A percentile compares a stretch with the other conserved stretches of the same genome.
Conservation (phyloP, 2,329 filamentous ascomycete species). For the Hansfordia pulvinata region DNA sequence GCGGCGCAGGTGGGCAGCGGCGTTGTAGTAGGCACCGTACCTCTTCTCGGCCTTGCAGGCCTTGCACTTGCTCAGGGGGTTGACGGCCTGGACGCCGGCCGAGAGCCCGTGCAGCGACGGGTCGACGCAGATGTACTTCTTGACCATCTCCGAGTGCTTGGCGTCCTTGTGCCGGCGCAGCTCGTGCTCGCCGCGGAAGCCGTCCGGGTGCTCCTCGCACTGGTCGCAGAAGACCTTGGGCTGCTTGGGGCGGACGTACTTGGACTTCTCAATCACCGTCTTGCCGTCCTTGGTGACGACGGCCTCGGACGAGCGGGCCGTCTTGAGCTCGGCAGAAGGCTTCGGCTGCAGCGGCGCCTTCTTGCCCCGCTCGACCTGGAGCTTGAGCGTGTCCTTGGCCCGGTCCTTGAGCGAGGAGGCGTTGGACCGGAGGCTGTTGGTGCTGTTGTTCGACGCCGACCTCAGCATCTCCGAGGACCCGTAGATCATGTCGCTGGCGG, state of each 20-base stretch:
- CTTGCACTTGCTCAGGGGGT: constrained; percentile 69
- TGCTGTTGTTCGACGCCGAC: constrained; percentile 29
- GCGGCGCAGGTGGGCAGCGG: constrained; percentile 76
- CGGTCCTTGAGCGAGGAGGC: constrained; percentile 29
- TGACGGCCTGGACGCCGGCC: constrained; percentile 35
- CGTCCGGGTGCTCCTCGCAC: constrained; percentile 61
- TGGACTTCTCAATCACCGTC: constrained; percentile 25
- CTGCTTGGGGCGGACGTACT: constrained; percentile 50
- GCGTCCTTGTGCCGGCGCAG: constrained; percentile 51
- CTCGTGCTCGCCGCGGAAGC: constrained; percentile 81
- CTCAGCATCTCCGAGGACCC: constrained; percentile 29
- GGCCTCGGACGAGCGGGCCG: constrained; percentile 8
- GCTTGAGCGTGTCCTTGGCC: constrained; percentile 30
- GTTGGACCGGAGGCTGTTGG: constrained; percentile 28
- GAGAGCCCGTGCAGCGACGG: constrained; percentile 25
- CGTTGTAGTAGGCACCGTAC: constrained; percentile 91
- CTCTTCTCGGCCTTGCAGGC: constrained; percentile 63
- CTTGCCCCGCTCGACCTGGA: constrained; percentile 28
- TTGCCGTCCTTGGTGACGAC: constrained; percentile 25
- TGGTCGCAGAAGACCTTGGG: constrained; percentile 56
- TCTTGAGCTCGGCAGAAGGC: constrained; percentile 18
- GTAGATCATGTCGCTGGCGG: constrained; percentile 13
- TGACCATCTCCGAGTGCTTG: constrained; percentile 46
- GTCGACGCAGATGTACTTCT: constrained; percentile 45
- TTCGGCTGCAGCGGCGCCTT: constrained; percentile 30